These are phyloP conservation scores for Pluteus cervinus DNA, from an alignment of 768 basidiomycete genomes.

Conservation along the genomic window DNA sequence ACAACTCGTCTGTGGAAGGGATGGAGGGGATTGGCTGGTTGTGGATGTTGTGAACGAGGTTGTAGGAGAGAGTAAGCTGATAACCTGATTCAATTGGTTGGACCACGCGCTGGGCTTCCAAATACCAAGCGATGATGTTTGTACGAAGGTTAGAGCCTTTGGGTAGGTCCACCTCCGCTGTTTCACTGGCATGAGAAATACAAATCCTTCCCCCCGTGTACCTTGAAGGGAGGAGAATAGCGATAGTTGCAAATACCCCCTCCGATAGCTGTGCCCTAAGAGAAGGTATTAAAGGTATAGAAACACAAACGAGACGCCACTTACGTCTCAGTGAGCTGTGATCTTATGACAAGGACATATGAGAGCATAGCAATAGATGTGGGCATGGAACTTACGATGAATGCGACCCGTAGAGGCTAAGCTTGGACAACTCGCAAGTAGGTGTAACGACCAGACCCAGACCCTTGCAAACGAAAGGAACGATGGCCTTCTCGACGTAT, in stretches of 20 bases:
- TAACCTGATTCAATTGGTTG: conserved; percentile 32
- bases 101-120: conserved; percentile 32
- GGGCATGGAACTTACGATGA: conserved; percentile 30
- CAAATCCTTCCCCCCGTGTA: conserved; percentile 32
- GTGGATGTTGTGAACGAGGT: conserved; percentile 27
- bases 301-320: neutral
- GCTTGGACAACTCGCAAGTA: conserved; percentile 26
- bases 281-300: neutral
- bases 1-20: conserved; percentile 10
- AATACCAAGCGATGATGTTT: conserved; percentile 33
- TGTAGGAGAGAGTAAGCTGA: conserved; percentile 33
- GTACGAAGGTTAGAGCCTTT: conserved; percentile 14
- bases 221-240: conserved; percentile 31
- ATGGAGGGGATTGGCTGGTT: conserved; percentile 9
- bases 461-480: conserved; percentile 13
- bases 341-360: too few relatives aligned
- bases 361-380: too few relatives aligned
- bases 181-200: conserved; percentile 19
- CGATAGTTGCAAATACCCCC: conserved; percentile 35
- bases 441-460: conserved; percentile 20
- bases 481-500: conserved; percentile 4
- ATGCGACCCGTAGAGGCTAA: conserved; percentile 29
- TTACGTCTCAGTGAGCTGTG: conserved; percentile 26
- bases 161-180: conserved; percentile 20
- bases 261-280: conserved; percentile 23